These are phyloP conservation scores for Puya raimondii DNA, from an alignment of 176 grass and related monocot species.

Conservation along the genomic window DNA sequence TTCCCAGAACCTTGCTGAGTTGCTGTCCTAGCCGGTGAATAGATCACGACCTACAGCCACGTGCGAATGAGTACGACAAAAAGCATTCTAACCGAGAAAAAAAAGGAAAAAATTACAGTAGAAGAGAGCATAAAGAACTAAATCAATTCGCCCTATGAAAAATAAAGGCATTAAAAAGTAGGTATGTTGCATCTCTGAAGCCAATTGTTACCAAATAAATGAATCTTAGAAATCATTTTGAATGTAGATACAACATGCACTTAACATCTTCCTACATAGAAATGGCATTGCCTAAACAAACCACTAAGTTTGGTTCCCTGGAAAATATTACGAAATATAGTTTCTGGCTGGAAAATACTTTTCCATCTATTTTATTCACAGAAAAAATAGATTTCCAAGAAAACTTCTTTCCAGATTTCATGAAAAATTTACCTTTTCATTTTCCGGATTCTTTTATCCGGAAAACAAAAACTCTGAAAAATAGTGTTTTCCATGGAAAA, in stretches of 20 bases:
- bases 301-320: not conserved
- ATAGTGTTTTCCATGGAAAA: too few relatives aligned
- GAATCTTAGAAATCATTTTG: not conserved
- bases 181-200: not conserved
- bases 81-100: not conserved
- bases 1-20: conserved; percentile 93
- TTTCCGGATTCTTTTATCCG: too few relatives aligned
- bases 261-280: not conserved
- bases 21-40: conserved; percentile 87
- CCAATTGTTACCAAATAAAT: not conserved
- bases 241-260: not conserved
- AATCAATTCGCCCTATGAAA: not conserved
- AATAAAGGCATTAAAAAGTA: not conserved
- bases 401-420: too few relatives aligned
- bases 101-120: not conserved
- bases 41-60: conserved; percentile 63
- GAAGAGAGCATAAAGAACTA: not conserved
- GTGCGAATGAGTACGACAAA: not conserved
- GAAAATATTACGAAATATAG: not conserved
- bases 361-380: too few relatives aligned
- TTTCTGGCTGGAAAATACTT: not conserved
- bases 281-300: conserved; percentile 1
- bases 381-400: too few relatives aligned
- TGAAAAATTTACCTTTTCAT: too few relatives aligned
- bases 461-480: too few relatives aligned